Evolutionary conservation across 352 stramenopile species (phyloP).

Genomic region (Phytophthora sp.): DNA sequence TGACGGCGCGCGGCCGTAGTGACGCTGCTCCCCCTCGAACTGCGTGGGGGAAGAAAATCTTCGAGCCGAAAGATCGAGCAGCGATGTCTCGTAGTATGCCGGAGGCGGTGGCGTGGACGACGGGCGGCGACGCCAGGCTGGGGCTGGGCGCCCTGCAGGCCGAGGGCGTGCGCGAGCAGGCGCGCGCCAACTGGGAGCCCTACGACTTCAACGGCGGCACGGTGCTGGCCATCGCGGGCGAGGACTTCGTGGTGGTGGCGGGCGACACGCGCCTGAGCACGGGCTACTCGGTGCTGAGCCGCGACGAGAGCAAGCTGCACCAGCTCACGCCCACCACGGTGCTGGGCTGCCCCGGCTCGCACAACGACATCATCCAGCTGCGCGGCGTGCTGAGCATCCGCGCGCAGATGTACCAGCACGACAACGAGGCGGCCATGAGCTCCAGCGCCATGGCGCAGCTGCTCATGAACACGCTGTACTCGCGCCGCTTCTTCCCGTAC

Average conservation of each 20-base stretch:
- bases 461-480: conserved; percentile 98
- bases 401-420: conserved; percentile 93
- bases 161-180: conserved; percentile 40
- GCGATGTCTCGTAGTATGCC: conserved; percentile 46
- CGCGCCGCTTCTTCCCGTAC: conserved; percentile 99
- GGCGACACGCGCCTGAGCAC: conserved; percentile 96
- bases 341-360: conserved; percentile 78
- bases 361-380: conserved; percentile 90
- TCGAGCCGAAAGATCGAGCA: conserved; percentile 14
- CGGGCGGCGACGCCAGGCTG: conserved; percentile 55
- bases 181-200: conserved; percentile 74
- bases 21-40: neutral
- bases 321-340: conserved; percentile 74
- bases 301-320: conserved; percentile 93
- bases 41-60: conserved; percentile 12
- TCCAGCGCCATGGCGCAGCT: conserved; percentile 95
- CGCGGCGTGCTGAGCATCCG: conserved; percentile 81
- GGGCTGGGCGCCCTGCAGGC: conserved; percentile 36
- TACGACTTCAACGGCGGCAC: conserved; percentile 90
- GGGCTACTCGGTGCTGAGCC: conserved; percentile 97
- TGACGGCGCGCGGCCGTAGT: no score
- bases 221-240: conserved; percentile 93
- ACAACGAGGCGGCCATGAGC: conserved; percentile 95
- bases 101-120: conserved; percentile 70
- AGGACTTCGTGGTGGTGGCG: conserved; percentile 97